A percentile compares a stretch with the other conserved stretches of the same genome.
phyloP scores from a whole-genome alignment of 2,329 filamentous ascomycete genomes.

The Sphaerulina musiva region DNA sequence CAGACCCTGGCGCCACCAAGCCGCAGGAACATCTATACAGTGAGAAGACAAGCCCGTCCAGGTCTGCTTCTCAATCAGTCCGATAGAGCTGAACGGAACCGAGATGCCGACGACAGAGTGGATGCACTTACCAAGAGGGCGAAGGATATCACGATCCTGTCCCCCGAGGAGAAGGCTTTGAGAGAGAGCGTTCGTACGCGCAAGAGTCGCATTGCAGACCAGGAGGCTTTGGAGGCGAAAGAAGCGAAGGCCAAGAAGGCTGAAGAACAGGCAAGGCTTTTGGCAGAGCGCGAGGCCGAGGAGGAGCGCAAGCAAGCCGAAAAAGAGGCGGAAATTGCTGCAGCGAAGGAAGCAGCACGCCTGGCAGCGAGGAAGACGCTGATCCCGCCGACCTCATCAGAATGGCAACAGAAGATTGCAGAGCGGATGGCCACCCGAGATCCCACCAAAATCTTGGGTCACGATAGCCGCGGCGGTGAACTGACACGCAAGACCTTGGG shows the following conservation, averaged over 20 bases:
- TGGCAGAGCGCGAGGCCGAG: constrained; percentile 13
- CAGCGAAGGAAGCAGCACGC: constrained; percentile 6
- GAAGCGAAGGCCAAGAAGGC: constrained; percentile 8
- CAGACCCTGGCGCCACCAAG: no score
- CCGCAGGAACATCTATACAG: no score
- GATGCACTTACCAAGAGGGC: constrained; percentile 12
- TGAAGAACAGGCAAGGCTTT: constrained; percentile 9
- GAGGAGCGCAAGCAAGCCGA: constrained; percentile 10
- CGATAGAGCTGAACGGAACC: neutral
- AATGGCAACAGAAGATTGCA: constrained; percentile 38
- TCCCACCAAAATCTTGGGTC: constrained; percentile 25
- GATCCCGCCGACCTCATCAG: constrained; percentile 30
- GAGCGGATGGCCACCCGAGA: constrained; percentile 30
- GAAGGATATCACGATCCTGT: constrained; percentile 12
- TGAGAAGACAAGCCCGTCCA: neutral
- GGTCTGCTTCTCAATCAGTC: neutral
- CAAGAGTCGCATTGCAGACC: constrained; percentile 10
- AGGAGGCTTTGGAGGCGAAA: constrained; percentile 3
- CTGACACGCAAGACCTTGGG: constrained; percentile 55
- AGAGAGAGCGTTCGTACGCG: constrained; percentile 12
- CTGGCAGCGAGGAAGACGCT: constrained; percentile 9
- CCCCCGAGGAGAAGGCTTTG: constrained; percentile 10
- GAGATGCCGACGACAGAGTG: constrained; percentile 8
- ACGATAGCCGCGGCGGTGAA: constrained; percentile 34
- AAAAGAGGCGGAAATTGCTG: constrained; percentile 10